Percentiles rank a stretch among this genome's conserved stretches.
These are phyloP conservation scores for Neoscytalidium dimidiatum DNA, from an alignment of 2,329 filamentous ascomycete genomes.

Conservation along the genomic window DNA sequence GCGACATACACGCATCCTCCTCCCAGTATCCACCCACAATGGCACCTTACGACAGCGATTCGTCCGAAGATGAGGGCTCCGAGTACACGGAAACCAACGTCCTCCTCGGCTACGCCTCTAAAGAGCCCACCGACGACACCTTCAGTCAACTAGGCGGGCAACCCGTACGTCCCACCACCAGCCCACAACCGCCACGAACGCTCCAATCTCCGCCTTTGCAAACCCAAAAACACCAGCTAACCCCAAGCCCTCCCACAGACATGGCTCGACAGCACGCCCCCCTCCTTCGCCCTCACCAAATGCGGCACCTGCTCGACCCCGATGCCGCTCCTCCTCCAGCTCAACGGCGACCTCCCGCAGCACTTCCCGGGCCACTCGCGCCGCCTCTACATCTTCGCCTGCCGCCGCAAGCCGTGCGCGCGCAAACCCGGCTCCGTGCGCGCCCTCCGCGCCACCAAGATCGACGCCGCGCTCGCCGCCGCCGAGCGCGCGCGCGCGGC, in stretches of 20 bases:
- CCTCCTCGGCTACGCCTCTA: slow-evolving; percentile 83
- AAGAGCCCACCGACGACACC: slow-evolving; percentile 75
- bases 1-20: background rate
- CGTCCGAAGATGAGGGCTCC: slow-evolving; percentile 64
- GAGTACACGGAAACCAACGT: slow-evolving; percentile 81
- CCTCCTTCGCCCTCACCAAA: slow-evolving; percentile 75
- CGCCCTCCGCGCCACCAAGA: slow-evolving; percentile 68
- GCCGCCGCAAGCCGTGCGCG: slow-evolving; percentile 74
- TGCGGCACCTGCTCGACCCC: slow-evolving; percentile 85
- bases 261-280: slow-evolving; percentile 77
- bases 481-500: slow-evolving; percentile 17
- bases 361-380: slow-evolving; percentile 85
- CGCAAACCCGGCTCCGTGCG: slow-evolving; percentile 81
- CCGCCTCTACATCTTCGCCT: slow-evolving; percentile 83
- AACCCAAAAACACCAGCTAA: background rate
- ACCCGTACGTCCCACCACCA: slow-evolving; percentile 64
- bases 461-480: slow-evolving; percentile 33
- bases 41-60: slow-evolving; percentile 85
- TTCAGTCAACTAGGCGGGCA: slow-evolving; percentile 86
- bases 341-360: slow-evolving; percentile 87
- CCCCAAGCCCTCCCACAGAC: slow-evolving; percentile 49
- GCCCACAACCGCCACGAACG: background rate
- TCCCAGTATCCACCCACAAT: slow-evolving; percentile 45
- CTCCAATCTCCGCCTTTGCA: background rate
- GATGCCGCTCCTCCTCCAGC: slow-evolving; percentile 83